A percentile compares a stretch with the other conserved stretches of the same genome.
Conservation (phyloP, 2,329 filamentous ascomycete species). For the Aspergillus tamarii region DNA sequence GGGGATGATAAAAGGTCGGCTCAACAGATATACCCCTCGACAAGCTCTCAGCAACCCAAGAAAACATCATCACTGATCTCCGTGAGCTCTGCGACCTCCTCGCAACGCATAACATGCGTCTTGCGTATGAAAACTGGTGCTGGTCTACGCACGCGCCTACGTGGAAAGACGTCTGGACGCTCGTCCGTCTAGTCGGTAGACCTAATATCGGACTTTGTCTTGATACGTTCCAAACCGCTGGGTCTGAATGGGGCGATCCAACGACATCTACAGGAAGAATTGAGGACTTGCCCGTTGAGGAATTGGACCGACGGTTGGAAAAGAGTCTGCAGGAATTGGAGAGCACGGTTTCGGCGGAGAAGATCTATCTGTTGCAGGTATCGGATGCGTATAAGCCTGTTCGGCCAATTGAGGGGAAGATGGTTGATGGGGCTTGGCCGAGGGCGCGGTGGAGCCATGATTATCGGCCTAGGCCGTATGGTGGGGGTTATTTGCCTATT, state of each 20-base stretch:
- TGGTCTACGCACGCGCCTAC: slow-evolving; percentile 72
- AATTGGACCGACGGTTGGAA: slow-evolving; percentile 56
- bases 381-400: slow-evolving; percentile 71
- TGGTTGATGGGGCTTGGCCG: slow-evolving; percentile 60
- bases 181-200: slow-evolving; percentile 64
- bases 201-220: slow-evolving; percentile 74
- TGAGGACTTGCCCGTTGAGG: slow-evolving; percentile 50
- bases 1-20: slow-evolving; percentile 49
- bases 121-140: slow-evolving; percentile 83
- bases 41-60: slow-evolving; percentile 55
- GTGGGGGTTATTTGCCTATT: slow-evolving; percentile 72
- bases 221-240: slow-evolving; percentile 76
- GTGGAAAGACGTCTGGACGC: slow-evolving; percentile 72
- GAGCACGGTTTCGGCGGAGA: slow-evolving; percentile 63
- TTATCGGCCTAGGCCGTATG: slow-evolving; percentile 69
- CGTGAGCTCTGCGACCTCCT: slow-evolving; percentile 66
- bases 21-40: slow-evolving; percentile 64
- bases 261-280: slow-evolving; percentile 64
- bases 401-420: slow-evolving; percentile 57
- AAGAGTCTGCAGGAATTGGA: slow-evolving; percentile 61
- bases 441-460: slow-evolving; percentile 72
- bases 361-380: slow-evolving; percentile 75
- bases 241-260: slow-evolving; percentile 74
- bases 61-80: slow-evolving; percentile 63
- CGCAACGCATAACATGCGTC: slow-evolving; percentile 57